A percentile compares a stretch with the other conserved stretches of the same genome.
phyloP scores from a whole-genome alignment of 345 rosid genomes.

The Populus simonii region DNA sequence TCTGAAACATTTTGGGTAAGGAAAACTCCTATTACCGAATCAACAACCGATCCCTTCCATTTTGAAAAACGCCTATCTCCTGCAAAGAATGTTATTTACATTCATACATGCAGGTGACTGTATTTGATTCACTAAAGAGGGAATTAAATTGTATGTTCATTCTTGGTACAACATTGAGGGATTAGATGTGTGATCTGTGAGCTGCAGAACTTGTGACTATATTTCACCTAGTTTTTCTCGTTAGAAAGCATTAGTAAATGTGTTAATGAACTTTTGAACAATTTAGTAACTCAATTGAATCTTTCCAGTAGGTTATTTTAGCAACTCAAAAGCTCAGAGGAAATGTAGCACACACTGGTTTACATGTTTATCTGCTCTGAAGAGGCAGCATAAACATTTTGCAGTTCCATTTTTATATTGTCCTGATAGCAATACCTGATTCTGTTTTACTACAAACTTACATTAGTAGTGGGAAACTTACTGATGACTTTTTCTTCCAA shows the following conservation, averaged over 20 bases:
- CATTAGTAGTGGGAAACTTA: background rate
- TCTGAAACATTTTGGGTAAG: slow-evolving; percentile 95
- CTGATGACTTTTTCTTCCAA: background rate
- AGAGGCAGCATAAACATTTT: background rate
- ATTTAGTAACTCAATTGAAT: background rate
- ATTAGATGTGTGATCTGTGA: background rate
- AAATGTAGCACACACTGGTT: background rate
- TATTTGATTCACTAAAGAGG: slow-evolving; percentile 1
- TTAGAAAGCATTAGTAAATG: background rate
- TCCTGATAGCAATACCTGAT: background rate
- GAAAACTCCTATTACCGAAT: slow-evolving; percentile 94
- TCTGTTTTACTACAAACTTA: background rate
- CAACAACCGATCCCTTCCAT: slow-evolving; percentile 99
- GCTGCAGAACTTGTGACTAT: no score
- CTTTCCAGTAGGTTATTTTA: background rate
- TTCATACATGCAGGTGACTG: slow-evolving; percentile 3
- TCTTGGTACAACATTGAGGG: background rate
- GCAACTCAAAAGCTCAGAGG: background rate
- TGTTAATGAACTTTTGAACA: background rate
- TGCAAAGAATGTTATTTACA: slow-evolving; percentile 30
- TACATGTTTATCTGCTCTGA: background rate
- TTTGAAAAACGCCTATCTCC: slow-evolving; percentile 95
- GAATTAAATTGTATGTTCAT: background rate
- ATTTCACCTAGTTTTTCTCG: background rate
- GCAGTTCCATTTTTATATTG: background rate